These are phyloP conservation scores for Neurospora sp. DNA, from an alignment of 495 filamentous ascomycete genomes.

Conservation along the genomic window DNA sequence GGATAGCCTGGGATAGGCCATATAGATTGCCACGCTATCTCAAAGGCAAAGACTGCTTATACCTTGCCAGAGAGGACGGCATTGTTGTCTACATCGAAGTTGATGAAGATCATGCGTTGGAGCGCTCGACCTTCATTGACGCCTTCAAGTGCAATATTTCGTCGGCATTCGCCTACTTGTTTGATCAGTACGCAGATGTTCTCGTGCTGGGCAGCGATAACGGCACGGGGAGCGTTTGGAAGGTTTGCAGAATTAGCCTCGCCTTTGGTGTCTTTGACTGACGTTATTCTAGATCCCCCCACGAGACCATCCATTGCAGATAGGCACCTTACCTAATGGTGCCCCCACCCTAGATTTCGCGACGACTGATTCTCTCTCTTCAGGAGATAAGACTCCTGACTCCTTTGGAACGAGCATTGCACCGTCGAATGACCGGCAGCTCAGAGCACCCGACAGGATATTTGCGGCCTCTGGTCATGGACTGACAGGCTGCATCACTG, in stretches of 20 bases:
- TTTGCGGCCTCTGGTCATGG: conserved; percentile 52
- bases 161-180: conserved; percentile 51
- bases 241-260: conserved; percentile 34
- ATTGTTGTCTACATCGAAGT: conserved; percentile 58
- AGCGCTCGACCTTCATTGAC: conserved; percentile 43
- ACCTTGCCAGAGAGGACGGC: conserved; percentile 73
- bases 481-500: conserved; percentile 50
- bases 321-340: conserved; percentile 61
- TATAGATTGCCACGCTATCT: conserved; percentile 48
- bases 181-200: conserved; percentile 51
- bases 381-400: neutral
- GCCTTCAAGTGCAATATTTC: conserved; percentile 52
- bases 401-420: conserved; percentile 4
- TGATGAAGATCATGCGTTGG: conserved; percentile 40
- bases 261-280: conserved; percentile 4
- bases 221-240: conserved; percentile 69
- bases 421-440: conserved; percentile 7
- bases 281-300: conserved; percentile 22
- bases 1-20: conserved; percentile 64
- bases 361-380: conserved; percentile 25
- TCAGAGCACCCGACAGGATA: conserved; percentile 34
- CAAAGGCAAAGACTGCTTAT: conserved; percentile 57
- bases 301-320: conserved; percentile 34
- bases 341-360: conserved; percentile 66
- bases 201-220: conserved; percentile 72